phyloP scores from a whole-genome alignment of 2,329 filamentous ascomycete genomes.

The Xylaria sp. region DNA sequence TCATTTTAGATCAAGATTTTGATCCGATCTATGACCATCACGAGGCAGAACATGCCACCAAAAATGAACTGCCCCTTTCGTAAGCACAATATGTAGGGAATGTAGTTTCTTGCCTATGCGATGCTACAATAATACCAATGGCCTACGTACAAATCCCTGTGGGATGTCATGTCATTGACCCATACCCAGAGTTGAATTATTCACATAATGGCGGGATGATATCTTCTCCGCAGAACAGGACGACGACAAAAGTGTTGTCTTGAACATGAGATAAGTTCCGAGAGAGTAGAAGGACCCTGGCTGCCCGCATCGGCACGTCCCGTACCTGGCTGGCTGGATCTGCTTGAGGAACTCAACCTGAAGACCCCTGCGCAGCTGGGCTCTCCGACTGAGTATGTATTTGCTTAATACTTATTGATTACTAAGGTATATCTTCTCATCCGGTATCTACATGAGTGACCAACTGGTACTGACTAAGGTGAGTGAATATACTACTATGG shows the following conservation, averaged over 20 bases:
- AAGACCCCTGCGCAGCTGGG: background rate
- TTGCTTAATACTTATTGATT: background rate
- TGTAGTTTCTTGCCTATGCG: no score
- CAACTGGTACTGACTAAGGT: background rate
- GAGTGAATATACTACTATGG: background rate
- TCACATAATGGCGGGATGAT: no score
- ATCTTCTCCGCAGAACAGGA: background rate
- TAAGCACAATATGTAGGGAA: no score
- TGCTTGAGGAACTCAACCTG: background rate
- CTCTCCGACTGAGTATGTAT: background rate
- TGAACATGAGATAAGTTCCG: background rate
- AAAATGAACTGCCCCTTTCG: no score
- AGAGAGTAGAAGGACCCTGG: background rate
- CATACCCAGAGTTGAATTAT: no score
- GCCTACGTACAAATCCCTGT: no score
- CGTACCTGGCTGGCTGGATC: background rate
- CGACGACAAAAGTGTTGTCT: background rate
- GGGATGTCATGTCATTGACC: no score
- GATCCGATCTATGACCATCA: no score
- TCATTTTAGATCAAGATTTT: no score
- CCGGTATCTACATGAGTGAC: background rate
- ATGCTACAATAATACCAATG: no score
- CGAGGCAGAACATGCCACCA: no score
- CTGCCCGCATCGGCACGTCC: background rate
- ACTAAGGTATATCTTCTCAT: background rate